Base-by-base conservation (phyloP, 345 rosid genomes). In the Balakata baccata region DNA sequence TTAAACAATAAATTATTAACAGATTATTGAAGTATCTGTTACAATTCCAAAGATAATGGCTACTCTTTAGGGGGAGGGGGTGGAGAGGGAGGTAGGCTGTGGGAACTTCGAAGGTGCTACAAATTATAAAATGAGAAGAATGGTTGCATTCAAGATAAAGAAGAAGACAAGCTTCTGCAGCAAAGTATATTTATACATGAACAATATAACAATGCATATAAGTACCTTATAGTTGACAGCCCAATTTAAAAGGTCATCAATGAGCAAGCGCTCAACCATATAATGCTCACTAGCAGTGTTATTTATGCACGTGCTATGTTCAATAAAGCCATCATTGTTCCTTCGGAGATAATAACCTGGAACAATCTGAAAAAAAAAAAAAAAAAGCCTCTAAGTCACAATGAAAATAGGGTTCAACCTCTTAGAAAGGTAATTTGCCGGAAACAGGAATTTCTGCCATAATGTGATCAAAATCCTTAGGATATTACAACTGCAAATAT, bases 231-330 rank as follows among this genome's bases (percentile, higher is more conserved):
- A 94, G 68, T 94, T 86, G 41, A 86, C 81, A 66, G 83, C 91
- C 98, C 98, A 94, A 76, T 78, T 81, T 69, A 90, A 78, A 73
- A 94, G 90, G 82, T 94, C 98, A 79, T 94, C 97, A 51, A 87
- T 52, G 54, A 94, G 89, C 82, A 94, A 78, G 63, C 97, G 94
- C 75, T 88, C 95, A 66, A 86, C 93, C 98, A 94, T 92, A 76
- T 88, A 89, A 83, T 94, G 98, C 87, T 94, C 98, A 18, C 98
- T 94, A 66, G 98, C 98, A 60, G 97, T 92, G 86, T 94, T 92
- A 73, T 94, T 94, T 77, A 89, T 76, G 50, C 98, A 94, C 68
- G 98, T 85, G 80, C 97, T 94, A 74, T 94, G 65, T 86, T 94
- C 97, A 63, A 92, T 83, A 74, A 84, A 79, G 70, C 98, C 98